Percentiles rank a stretch among this genome's conserved stretches.
Conservation (phyloP, 208 protist genomes). For the Trypanosoma cruzi region DNA sequence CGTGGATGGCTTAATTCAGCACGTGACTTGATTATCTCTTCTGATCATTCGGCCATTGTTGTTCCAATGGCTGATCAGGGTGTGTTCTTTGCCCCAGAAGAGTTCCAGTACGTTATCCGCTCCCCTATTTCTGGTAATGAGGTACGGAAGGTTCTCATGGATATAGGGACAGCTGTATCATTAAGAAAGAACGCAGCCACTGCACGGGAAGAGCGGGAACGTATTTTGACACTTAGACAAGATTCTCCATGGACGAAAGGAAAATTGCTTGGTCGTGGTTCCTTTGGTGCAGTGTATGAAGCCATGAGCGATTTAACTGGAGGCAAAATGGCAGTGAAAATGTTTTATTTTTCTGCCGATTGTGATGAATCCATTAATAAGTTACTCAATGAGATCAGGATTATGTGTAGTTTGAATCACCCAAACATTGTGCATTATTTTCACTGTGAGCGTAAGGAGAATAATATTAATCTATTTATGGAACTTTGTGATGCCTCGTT, state of each 20-base stretch:
- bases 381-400: slow-evolving; percentile 83
- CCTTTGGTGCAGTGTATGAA: slow-evolving; percentile 88
- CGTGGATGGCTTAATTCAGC: slow-evolving; percentile 79
- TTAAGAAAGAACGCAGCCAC: slow-evolving; percentile 85
- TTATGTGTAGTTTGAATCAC: slow-evolving; percentile 90
- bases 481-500: slow-evolving; percentile 90
- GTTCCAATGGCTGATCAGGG: slow-evolving; percentile 61
- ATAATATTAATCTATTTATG: slow-evolving; percentile 92
- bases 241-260: slow-evolving; percentile 78
- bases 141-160: slow-evolving; percentile 73
- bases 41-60: slow-evolving; percentile 68
- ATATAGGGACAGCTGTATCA: slow-evolving; percentile 79
- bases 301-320: slow-evolving; percentile 84
- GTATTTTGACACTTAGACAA: slow-evolving; percentile 86
- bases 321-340: slow-evolving; percentile 91
- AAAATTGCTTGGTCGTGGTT: slow-evolving; percentile 80
- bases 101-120: slow-evolving; percentile 69
- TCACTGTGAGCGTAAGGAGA: slow-evolving; percentile 87
- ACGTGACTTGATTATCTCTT: slow-evolving; percentile 61
- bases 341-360: slow-evolving; percentile 61
- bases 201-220: slow-evolving; percentile 80
- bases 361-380: slow-evolving; percentile 75
- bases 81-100: slow-evolving; percentile 31
- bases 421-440: slow-evolving; percentile 94
- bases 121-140: slow-evolving; percentile 75